Base-by-base conservation (phyloP, 106 monocot species). In the Ottelia alismoides region DNA sequence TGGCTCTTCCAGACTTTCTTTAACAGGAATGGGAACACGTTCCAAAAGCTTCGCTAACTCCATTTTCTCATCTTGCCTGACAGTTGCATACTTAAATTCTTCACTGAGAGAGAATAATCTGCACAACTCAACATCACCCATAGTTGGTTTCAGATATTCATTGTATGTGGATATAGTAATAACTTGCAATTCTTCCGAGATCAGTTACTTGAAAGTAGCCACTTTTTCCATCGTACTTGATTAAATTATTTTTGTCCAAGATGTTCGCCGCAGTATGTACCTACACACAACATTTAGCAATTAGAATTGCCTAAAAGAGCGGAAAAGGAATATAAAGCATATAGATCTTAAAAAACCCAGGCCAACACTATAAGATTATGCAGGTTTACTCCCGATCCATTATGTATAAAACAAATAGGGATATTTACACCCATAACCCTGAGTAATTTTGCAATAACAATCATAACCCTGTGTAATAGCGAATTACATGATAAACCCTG, bases 31-130 rank as follows among this genome's bases (percentile, higher is more conserved):
- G 22, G 98, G 98, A 30, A 98, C 98, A 22, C 98, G 67, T 57
- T 98, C 90, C 65, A 98, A 72, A 31, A 98, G 85, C 77, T 98
- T 98, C 26, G 90, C 90, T 58, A 98, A 27, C 43, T 98, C 98
- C 84, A 98, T 90, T 54, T 98, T 98, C 76, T 98, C 98, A 72
- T 98, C 98, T 70, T 85, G 89, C 61, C 98, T 76, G 6, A 98
- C 98, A 2, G 65, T 63, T 0, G 90, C 79, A 70, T 98, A 98
- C 47, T 98, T 98, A 58, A 98, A 98, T 71, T 98, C 98, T 71
- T 98, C 98, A 69, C 98, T 98, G 1, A 98, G 76, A 22, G 98
- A 90, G 50, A 98, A 98, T 25, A 98, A 55, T 30, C 96, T 76
- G 51, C 85, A 98, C 24, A 98, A 85, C 59, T 98, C 96, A 62